A percentile compares a stretch with the other conserved stretches of the same genome.
These are phyloP conservation scores for Chaetomiaceae sp. DNA, from an alignment of 2,329 filamentous ascomycete species.

Conservation along the genomic window DNA sequence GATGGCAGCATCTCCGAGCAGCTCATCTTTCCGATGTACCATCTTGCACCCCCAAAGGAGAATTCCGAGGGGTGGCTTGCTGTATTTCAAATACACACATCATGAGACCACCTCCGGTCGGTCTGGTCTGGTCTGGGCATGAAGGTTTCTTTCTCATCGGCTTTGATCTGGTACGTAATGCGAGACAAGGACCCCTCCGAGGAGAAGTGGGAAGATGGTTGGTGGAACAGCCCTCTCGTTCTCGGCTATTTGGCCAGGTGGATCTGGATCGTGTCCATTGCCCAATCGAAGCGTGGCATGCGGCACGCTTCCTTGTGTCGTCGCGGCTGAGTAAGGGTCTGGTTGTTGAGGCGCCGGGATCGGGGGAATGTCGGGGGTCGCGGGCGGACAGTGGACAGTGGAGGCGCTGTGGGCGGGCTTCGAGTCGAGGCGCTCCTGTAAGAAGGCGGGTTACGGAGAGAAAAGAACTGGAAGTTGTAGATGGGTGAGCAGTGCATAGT, in stretches of 20 bases:
- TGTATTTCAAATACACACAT: too few species aligned
- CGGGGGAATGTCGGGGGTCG: conserved; percentile 1
- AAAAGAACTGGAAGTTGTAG: too few species aligned
- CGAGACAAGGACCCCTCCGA: neutral
- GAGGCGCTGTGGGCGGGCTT: neutral
- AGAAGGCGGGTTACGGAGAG: too few species aligned
- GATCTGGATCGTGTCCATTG: neutral
- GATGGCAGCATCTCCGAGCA: too few species aligned
- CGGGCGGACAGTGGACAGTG: neutral
- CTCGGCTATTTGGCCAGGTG: conserved; percentile 13
- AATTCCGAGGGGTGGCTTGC: neutral
- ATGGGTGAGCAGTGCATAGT: too few species aligned
- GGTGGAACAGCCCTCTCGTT: neutral
- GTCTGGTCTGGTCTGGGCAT: neutral
- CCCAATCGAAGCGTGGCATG: conserved; percentile 15
- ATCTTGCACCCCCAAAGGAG: neutral
- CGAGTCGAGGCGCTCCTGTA: neutral
- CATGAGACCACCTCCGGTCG: too few species aligned
- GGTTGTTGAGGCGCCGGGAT: conserved; percentile 4
- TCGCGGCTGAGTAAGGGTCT: conserved; percentile 18
- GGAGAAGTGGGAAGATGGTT: neutral
- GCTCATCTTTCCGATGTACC: too few species aligned
- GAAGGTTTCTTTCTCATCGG: neutral
- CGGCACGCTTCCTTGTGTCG: neutral
- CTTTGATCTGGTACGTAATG: neutral